Evolutionary conservation across 169 alveolate species (phyloP), one percentile per base, ranked within the genome.

Genomic region (Cryptosporidium canis): DNA sequence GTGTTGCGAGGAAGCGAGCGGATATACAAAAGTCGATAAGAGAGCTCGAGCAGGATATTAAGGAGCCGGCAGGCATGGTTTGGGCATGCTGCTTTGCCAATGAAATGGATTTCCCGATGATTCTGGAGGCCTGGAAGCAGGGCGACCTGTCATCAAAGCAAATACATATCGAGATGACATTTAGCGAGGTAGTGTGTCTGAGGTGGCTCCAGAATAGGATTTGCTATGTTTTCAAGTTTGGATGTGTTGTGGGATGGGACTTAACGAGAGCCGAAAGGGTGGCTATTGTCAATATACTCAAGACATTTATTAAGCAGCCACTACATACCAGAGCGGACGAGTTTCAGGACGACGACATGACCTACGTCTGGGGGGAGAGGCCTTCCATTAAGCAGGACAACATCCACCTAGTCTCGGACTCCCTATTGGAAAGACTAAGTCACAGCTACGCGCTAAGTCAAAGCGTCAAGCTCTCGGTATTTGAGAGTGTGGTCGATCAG

Each of bases 361-460:
- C 83, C 33, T 92, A 93, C 90, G 67, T 93, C 37, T 85, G 92
- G 92, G 65, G 87, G 5, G 94, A 92, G n/a, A 48, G 90, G 11
- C 91, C 84, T 16, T 70, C 87, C 4, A 94, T 94, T 55, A 94
- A 93, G 58, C 93, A 91, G 41, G 96, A 94, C 64, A 83, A 71
- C 27, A 94, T 94, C 27, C 94, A 94, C 84, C 64, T 94, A 16
- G 92, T 90, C 55, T 85, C 96, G 2, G 91, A 91, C 16, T 83
- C 90, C 31, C 61, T 91, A 9, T 85, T 93, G 66, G 96, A 94
- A 70, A 72, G 90, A 53, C 64, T 94, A 58, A 93, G 94, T 43
- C 93, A 93, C 83, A 92, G 95, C 44, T 94, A 94, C 58, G 96
- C 96, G n/a, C 90, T 93, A 33, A 93, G 96, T 4, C 96, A 94